Evolutionary conservation across 1,284 basidiomycete genomes (phyloP), one percentile per base, ranked within the genome.

Genomic region (Gomphus bonarii): DNA sequence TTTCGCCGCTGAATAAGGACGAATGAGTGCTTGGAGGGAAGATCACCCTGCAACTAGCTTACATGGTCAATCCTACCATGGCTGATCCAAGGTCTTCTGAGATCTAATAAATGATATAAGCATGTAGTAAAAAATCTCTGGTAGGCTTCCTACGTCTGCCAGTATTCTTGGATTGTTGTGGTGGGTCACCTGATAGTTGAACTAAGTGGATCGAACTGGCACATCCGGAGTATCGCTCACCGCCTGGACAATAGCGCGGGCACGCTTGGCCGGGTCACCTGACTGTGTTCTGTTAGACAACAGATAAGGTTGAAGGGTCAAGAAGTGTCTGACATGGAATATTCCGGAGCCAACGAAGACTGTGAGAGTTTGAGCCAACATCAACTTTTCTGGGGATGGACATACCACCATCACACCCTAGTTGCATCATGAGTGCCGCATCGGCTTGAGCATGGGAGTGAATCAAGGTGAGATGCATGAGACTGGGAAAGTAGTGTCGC

Each of bases 361-460:
- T 90, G 40, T 60, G 18, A 60, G 31, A 30, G 18, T 10, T 22
- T 40, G 33, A 30, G 28, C 8, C 7, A 36, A n/a, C 3, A 8
- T 20, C 50, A 28, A 51, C 20, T 1, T 38, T 3, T 3, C 3
- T 20, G 12, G 12, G 18, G 6, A 4, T 3, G 49, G n/a, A 43
- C 79, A 62, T 65, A 91, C 91, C 91, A 77, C 97, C 95, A 69
- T 99, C 95, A 70, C 92, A 95, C 51, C 95, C 95, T 40, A 99
- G 82, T 69, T 98, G 95, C 95, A 99, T 99, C 95, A 99, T 97
- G 62, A 99, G 74, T 3, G 97, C 97, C 22, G 95, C 97, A 70
- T 99, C 95, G 62, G 94, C 88, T 88, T 52, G 38, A 28, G 16
- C 33, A 18, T 14, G 25, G 33, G 31, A 49, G n/a, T 16, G 20